Evolutionary conservation across 2,329 filamentous ascomycete species (phyloP), one percentile per base, ranked within the genome.

Genomic region (Rhinocladiella similis): DNA sequence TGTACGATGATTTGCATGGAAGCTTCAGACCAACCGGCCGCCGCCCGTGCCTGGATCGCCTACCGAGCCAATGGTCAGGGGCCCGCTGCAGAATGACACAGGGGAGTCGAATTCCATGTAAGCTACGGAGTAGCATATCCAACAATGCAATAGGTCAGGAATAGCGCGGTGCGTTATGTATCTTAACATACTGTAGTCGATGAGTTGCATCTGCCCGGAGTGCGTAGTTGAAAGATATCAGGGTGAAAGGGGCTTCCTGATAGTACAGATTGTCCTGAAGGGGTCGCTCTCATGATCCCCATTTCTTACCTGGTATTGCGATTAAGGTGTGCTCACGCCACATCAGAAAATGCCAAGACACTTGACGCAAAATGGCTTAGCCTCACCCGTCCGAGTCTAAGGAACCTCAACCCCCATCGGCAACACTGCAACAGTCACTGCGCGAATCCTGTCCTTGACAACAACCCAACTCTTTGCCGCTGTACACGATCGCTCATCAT

Each of bases 21-120:
- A 33, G 25, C n/a, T 50, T 41, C 48, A 20, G 47, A 35, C 53
- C 57, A 50, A 52, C 41, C 53, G 42, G 54, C 38, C 43, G 22
- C 29, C 25, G 43, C 33, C 52, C 19, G 59, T 62, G 56, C 59
- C 59, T 62, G 59, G 56, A 58, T 54, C 35, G 25, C 39, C 43
- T 55, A 55, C 49, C 56, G 59, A 59, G 36, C 59, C 59, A 62
- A 62, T 62, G 19, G 50, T 13, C 35, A 14, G 13, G 33, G 19
- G 33, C 35, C 14, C 12, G 22, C 25, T 55, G 53, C 41, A 22
- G 27, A 13, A 39, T 50, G 49, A 49, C 43, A 57, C 49, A 43
- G 49, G 43, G 22, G 13, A 56, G 41, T n/a, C 29, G 39, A 47
- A 13, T 27, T 19, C 41, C 49, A 35, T 19, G 38, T 41, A 41